Conservation (phyloP, 1,284 basidiomycete species). For the Golubevia sp. region DNA sequence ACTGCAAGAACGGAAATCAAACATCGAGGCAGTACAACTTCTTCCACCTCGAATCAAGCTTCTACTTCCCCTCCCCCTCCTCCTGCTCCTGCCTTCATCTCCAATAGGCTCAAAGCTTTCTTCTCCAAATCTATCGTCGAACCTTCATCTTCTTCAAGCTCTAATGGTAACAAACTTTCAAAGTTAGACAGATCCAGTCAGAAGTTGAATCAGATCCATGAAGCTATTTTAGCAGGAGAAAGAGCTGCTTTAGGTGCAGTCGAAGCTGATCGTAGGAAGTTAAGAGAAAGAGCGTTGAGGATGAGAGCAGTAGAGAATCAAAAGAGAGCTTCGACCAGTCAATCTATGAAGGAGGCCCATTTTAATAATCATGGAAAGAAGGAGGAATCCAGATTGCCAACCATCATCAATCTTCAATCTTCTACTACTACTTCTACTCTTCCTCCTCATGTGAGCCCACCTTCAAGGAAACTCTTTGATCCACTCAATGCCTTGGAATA, state of each 20-base stretch:
- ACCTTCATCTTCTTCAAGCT: neutral
- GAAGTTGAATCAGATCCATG: neutral
- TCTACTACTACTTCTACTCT: neutral
- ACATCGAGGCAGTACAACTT: too few species aligned
- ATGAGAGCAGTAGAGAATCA: neutral
- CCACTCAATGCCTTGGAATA: neutral
- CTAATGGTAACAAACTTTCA: neutral
- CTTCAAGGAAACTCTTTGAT: neutral
- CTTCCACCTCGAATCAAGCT: too few species aligned
- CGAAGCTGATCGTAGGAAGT: neutral
- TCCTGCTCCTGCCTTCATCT: too few species aligned
- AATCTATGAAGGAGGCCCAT: neutral
- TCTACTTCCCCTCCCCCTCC: too few species aligned
- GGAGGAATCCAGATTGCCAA: too few species aligned
- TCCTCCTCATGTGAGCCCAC: too few species aligned
- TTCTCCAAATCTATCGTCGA: neutral
- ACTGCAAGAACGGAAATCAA: too few species aligned
- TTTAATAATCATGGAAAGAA: neutral
- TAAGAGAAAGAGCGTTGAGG: neutral
- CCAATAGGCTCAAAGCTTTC: too few species aligned
- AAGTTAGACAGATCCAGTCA: neutral
- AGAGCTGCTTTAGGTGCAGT: neutral
- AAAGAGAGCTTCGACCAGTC: neutral
- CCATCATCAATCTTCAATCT: neutral
- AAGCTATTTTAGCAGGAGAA: neutral